Evolutionary conservation across 257 asterid genomes (phyloP).

Genomic region (Scutellaria minor): DNA sequence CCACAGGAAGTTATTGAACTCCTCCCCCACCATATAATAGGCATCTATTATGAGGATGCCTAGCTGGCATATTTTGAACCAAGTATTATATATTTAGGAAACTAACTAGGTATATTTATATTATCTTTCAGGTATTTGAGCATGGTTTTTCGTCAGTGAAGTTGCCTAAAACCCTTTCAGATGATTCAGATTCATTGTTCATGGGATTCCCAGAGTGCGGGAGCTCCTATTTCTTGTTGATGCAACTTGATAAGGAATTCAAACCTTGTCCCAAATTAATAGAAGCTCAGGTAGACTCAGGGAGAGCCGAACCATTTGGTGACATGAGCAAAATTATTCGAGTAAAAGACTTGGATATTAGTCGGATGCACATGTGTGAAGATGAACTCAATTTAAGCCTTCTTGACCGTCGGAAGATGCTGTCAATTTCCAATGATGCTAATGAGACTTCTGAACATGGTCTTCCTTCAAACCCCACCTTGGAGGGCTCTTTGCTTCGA

Average conservation of each 20-base stretch:
- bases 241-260: slow-evolving; percentile 95
- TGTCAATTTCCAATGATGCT: slow-evolving; percentile 46
- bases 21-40: neutral
- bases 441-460: slow-evolving; percentile 55
- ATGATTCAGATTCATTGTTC: slow-evolving; percentile 72
- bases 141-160: slow-evolving; percentile 70
- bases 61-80: slow-evolving; percentile 16
- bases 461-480: slow-evolving; percentile 49
- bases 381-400: slow-evolving; percentile 90
- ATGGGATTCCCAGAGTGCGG: slow-evolving; percentile 99
- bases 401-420: slow-evolving; percentile 60
- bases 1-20: slow-evolving; percentile 25
- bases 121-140: slow-evolving; percentile 80
- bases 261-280: slow-evolving; percentile 83
- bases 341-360: slow-evolving; percentile 68
- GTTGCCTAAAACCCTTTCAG: slow-evolving; percentile 75
- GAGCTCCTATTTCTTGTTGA: slow-evolving; percentile 76
- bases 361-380: slow-evolving; percentile 74
- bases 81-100: slow-evolving; percentile 17
- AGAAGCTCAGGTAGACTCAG: slow-evolving; percentile 74
- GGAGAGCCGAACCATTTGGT: slow-evolving; percentile 65
- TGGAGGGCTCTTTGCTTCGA: slow-evolving; percentile 55
- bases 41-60: neutral
- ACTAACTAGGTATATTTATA: slow-evolving; percentile 31
- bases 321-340: slow-evolving; percentile 69